Evolutionary conservation across 2,329 filamentous ascomycete species (phyloP).

Genomic region (Phyllosticta paracitricarpa): DNA sequence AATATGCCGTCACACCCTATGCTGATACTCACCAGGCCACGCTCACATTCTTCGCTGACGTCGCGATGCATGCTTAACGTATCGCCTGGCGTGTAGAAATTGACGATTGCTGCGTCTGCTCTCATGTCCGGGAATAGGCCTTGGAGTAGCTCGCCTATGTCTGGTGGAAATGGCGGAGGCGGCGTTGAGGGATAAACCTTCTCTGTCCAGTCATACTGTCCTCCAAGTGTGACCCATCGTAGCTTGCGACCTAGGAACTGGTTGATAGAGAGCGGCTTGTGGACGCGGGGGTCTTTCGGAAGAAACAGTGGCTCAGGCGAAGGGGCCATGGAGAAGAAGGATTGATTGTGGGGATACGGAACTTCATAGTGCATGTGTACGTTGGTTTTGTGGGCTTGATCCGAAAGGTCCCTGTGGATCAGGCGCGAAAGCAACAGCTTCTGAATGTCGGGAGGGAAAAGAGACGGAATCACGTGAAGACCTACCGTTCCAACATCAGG

Average conservation of each 20-base stretch:
- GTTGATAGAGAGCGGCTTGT: conserved; percentile 60
- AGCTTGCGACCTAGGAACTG: conserved; percentile 70
- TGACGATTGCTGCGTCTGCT: conserved; percentile 85
- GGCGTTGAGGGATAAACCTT: conserved; percentile 64
- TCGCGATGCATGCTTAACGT: conserved; percentile 89
- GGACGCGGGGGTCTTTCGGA: conserved; percentile 63
- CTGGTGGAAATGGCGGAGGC: conserved; percentile 63
- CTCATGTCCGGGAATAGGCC: conserved; percentile 64
- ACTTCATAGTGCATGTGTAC: conserved; percentile 74
- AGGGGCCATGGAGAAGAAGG: conserved; percentile 40
- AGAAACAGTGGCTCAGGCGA: conserved; percentile 13
- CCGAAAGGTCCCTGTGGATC: conserved; percentile 66
- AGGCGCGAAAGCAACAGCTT: conserved; percentile 59
- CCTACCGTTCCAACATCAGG: conserved; percentile 40
- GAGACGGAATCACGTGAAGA: conserved; percentile 63
- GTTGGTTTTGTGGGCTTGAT: conserved; percentile 72
- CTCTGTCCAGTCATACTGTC: conserved; percentile 92
- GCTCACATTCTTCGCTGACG: conserved; percentile 74
- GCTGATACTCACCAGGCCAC: conserved; percentile 73
- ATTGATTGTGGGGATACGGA: conserved; percentile 43
- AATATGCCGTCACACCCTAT: conserved; percentile 88
- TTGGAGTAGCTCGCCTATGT: conserved; percentile 59
- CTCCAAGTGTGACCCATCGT: conserved; percentile 89
- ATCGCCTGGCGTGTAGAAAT: conserved; percentile 83
- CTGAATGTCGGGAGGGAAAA: conserved; percentile 64